Evolutionary conservation across 179 eudicot genomes (phyloP).

Genomic region (Beta corolliflora): DNA sequence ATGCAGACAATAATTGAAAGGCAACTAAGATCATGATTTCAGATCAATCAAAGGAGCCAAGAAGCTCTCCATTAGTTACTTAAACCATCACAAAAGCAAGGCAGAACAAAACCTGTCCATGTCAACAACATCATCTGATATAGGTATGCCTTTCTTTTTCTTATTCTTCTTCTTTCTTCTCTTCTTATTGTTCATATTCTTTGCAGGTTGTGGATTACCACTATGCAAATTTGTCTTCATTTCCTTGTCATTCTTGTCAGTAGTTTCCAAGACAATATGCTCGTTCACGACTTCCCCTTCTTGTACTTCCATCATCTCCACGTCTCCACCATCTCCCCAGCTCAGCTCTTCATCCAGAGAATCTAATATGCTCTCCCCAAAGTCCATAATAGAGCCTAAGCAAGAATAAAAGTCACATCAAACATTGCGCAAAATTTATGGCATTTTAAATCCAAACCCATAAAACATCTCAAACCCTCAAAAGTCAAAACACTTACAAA

Average conservation of each 20-base stretch:
- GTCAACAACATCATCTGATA: conserved; percentile 38
- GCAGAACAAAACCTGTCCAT: conserved; percentile 59
- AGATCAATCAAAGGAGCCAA: background rate
- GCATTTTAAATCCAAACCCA: background rate
- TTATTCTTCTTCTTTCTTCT: conserved; percentile 39
- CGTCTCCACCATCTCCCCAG: conserved; percentile 58
- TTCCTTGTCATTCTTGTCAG: conserved; percentile 27
- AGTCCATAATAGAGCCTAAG: conserved; percentile 53
- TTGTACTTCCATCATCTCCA: conserved; percentile 81
- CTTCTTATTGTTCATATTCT: conserved; percentile 43
- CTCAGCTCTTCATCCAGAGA: conserved; percentile 50
- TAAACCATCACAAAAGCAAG: background rate
- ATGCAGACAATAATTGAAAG: background rate
- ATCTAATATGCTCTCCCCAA: conserved; percentile 56
- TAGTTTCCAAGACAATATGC: conserved; percentile 28
- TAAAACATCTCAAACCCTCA: background rate
- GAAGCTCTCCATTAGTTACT: background rate
- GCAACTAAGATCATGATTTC: too few relatives aligned
- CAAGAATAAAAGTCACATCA: conserved; percentile 6
- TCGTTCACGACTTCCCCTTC: conserved; percentile 73
- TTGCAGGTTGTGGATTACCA: conserved; percentile 34
- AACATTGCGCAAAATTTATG: background rate
- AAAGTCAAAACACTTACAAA: too few relatives aligned
- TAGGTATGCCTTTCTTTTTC: conserved; percentile 39
- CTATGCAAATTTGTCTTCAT: conserved; percentile 30